Evolutionary conservation across 345 rosid genomes (phyloP).

Genomic region (Eucalyptus leucophloia): DNA sequence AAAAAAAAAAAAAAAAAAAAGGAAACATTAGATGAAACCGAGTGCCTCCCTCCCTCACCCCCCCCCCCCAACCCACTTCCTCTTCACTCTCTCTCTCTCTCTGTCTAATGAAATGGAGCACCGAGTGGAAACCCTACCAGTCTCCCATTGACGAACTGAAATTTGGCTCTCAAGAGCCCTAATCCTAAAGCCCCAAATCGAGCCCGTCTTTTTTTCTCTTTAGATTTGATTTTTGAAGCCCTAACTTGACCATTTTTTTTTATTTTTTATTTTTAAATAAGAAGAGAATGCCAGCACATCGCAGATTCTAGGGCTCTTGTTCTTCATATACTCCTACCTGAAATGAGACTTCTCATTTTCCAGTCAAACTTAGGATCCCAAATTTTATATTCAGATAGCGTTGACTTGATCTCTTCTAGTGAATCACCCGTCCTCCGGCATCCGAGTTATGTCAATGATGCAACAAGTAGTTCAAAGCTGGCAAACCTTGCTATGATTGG

Average conservation of each 20-base stretch:
- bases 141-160: neutral
- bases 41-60: too few species aligned
- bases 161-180: neutral
- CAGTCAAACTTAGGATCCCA: neutral
- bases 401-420: neutral
- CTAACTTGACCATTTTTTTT: neutral
- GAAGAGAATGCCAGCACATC: neutral
- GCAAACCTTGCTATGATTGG: too few species aligned
- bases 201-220: neutral
- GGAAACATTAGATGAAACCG: neutral
- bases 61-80: too few species aligned
- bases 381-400: neutral
- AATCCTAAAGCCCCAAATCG: neutral
- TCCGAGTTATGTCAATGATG: neutral
- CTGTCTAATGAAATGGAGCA: too few species aligned
- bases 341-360: neutral
- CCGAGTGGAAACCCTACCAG: too few species aligned
- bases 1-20: neutral
- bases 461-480: neutral
- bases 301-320: neutral
- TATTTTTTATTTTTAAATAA: too few species aligned
- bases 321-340: neutral
- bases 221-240: neutral
- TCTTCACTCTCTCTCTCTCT: too few species aligned
- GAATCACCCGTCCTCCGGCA: neutral